Evolutionary conservation across 2,329 filamentous ascomycete species (phyloP), one percentile per base, ranked within the genome.

Genomic region (Colletotrichum trifolii): DNA sequence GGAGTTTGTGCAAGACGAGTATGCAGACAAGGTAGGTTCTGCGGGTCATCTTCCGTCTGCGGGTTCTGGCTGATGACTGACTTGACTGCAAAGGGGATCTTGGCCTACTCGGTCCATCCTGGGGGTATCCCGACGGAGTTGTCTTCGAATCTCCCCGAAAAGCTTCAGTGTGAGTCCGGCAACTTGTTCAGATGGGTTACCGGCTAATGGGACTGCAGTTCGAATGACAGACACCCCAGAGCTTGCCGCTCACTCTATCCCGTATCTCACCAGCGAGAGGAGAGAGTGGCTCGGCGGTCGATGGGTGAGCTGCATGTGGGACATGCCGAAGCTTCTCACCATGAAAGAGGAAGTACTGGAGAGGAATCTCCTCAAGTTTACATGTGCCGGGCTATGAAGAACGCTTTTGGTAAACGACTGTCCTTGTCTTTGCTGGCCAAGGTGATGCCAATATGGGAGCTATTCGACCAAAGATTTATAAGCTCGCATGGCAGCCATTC

Each of bases 1-100:
- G 1, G 84, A 87, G 69, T 82, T 79, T 66, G 66, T 85, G 8
- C 74, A 77, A 43, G 72, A 72, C 0, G 85, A 87, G 49, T 82
- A 85, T 68, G 74, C 69, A 3, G 53, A 54, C 17, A 62, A 62
- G 54, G 64, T 66, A 46, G 12, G 15, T 2, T 25, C 25, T 25
- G 4, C 8, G 35, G 8, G 43, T 3, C 8, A 10, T 15, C 17
- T 1, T 5, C 7, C 4, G 2, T 10, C 7, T 5, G 39, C 7
- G 8, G n/a, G 25, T 25, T 25, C 4, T 17, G 50, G 25, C 2
- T 39, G 38, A 34, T 12, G 38, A 6, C n/a, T 33, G 7, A 33
- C 38, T 12, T 4, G 34, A 9, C 25, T 25, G 10, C 1, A 42
- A 34, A 83, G 66, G 81, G 81, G 3, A 54, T 83, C 3, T 48